These are phyloP conservation scores for Hansfordia pulvinata DNA, from an alignment of 2,329 filamentous ascomycete species.

Conservation along the genomic window DNA sequence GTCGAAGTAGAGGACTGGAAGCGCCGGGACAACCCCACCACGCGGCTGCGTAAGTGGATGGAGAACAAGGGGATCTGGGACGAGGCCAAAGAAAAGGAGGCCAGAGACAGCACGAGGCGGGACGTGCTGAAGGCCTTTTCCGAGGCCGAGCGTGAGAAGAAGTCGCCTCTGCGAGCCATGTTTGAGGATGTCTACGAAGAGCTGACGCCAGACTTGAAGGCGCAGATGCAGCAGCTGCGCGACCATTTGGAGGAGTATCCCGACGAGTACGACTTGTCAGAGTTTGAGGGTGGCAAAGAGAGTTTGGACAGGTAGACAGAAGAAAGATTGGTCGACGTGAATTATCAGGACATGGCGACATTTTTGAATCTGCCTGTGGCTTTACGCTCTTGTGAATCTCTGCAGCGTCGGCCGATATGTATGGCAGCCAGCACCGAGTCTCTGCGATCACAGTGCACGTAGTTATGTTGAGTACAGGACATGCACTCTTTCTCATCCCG, in stretches of 20 bases:
- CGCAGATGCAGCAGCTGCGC: constrained; percentile 63
- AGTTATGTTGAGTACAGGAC: too few species aligned
- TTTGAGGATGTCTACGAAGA: constrained; percentile 89
- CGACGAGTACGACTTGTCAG: constrained; percentile 74
- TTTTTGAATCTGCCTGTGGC: too few species aligned
- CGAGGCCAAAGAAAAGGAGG: constrained; percentile 65
- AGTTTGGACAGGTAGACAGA: constrained; percentile 32
- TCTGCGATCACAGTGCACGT: too few species aligned
- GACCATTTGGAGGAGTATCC: constrained; percentile 76
- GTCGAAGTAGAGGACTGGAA: constrained; percentile 97
- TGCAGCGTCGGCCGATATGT: too few species aligned
- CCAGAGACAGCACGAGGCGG: constrained; percentile 51
- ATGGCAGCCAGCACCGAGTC: too few species aligned
- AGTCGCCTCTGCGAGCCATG: constrained; percentile 55
- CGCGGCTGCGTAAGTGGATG: constrained; percentile 78
- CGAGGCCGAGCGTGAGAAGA: constrained; percentile 70
- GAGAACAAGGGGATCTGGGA: constrained; percentile 75
- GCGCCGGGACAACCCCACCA: constrained; percentile 77
- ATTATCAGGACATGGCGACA: too few species aligned
- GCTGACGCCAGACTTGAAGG: constrained; percentile 62
- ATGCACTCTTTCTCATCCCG: too few species aligned
- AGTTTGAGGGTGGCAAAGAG: constrained; percentile 61
- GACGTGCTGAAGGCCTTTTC: constrained; percentile 75
- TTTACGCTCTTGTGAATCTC: too few species aligned
- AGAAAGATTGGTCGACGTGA: constrained; percentile 1